A percentile compares a stretch with the other conserved stretches of the same genome.
These are phyloP conservation scores for Exophiala lecanii-corni DNA, from an alignment of 2,329 filamentous ascomycete species.

Conservation along the genomic window DNA sequence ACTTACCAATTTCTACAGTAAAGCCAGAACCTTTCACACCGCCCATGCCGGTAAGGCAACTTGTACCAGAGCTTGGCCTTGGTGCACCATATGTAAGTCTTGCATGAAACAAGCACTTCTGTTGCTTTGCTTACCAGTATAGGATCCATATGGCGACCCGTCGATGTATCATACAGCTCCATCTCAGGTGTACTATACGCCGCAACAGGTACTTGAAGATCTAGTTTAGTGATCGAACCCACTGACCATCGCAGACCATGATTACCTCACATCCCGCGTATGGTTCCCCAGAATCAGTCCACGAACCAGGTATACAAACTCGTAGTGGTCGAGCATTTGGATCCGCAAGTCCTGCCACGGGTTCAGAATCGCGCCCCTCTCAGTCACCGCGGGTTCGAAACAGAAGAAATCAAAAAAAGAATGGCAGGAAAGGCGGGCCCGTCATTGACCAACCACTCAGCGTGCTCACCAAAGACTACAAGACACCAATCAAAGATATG, in stretches of 20 bases:
- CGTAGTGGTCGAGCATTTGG: constrained; percentile 25
- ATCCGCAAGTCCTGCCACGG: constrained; percentile 16
- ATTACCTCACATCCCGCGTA: constrained; percentile 15
- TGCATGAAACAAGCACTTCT: too few relatives aligned
- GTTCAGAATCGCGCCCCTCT: constrained; percentile 23
- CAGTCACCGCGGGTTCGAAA: constrained; percentile 35
- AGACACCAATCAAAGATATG: constrained; percentile 70
- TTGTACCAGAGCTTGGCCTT: constrained; percentile 8
- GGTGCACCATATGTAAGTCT: constrained; percentile 22
- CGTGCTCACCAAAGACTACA: constrained; percentile 59
- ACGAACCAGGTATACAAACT: constrained; percentile 17
- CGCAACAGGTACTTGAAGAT: constrained; percentile 19
- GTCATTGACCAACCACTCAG: constrained; percentile 63
- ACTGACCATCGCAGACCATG: constrained; percentile 17
- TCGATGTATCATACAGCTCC: constrained; percentile 21
- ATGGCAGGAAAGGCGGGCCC: constrained; percentile 21
- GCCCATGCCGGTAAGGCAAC: constrained; percentile 14
- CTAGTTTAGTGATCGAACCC: background rate
- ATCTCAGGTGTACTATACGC: constrained; percentile 18
- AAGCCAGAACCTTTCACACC: constrained; percentile 20
- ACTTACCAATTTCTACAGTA: background rate
- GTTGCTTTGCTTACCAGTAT: constrained; percentile 12
- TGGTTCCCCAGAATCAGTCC: constrained; percentile 12
- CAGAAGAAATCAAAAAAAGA: constrained; percentile 23
- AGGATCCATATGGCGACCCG: constrained; percentile 25